These are phyloP conservation scores for Aschersonia sp. DNA, from an alignment of 2,329 filamentous ascomycete species.

Conservation along the genomic window DNA sequence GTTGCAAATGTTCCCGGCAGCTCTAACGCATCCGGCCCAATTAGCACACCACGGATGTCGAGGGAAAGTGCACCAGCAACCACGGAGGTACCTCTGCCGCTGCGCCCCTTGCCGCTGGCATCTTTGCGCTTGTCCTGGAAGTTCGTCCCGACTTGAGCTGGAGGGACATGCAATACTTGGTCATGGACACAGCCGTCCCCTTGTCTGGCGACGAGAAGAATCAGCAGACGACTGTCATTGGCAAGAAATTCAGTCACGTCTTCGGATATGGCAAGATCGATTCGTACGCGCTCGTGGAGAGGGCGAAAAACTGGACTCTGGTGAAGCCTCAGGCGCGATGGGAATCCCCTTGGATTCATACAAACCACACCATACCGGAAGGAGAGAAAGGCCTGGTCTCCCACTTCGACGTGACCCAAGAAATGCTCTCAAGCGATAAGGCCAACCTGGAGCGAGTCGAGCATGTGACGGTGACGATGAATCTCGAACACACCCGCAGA, in stretches of 20 bases:
- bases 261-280: constrained; percentile 96
- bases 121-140: constrained; percentile 77
- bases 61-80: constrained; percentile 57
- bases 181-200: constrained; percentile 69
- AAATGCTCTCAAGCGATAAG: constrained; percentile 51
- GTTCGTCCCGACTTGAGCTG: constrained; percentile 78
- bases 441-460: constrained; percentile 81
- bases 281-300: constrained; percentile 70
- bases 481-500: constrained; percentile 71
- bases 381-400: constrained; percentile 67
- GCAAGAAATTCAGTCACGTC: constrained; percentile 82
- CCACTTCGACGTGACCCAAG: constrained; percentile 65
- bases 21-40: no score
- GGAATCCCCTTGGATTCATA: constrained; percentile 85
- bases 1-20: no score
- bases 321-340: constrained; percentile 96
- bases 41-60: constrained; percentile 87
- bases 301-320: constrained; percentile 68
- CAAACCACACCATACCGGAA: constrained; percentile 75
- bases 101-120: constrained; percentile 81
- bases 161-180: constrained; percentile 89
- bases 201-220: constrained; percentile 55
- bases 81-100: constrained; percentile 95
- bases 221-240: constrained; percentile 71
- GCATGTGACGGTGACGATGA: constrained; percentile 97